Conservation (phyloP, 306 rosid genomes). For the Quercus parvula region DNA sequence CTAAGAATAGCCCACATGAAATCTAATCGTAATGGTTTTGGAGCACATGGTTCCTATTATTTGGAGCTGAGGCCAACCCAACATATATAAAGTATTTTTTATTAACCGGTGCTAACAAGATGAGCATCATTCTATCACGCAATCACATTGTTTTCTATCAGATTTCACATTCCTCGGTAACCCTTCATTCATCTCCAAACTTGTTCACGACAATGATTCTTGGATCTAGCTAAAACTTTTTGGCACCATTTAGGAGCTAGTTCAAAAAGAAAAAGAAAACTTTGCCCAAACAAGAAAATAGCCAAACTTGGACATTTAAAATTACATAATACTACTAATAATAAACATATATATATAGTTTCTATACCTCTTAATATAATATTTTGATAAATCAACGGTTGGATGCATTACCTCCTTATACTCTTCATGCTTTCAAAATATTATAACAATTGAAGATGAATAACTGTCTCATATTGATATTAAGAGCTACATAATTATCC, state of each 20-base stretch:
- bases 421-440: too few species aligned
- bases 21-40: conserved; percentile 47
- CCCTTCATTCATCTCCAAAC: conserved; percentile 11
- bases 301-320: background rate
- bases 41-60: conserved; percentile 50
- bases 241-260: conserved; percentile 7
- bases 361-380: too few species aligned
- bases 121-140: conserved; percentile 18
- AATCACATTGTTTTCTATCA: conserved; percentile 4
- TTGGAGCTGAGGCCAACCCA: conserved; percentile 25
- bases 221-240: conserved; percentile 28
- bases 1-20: conserved; percentile 42
- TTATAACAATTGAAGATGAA: too few species aligned
- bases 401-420: too few species aligned
- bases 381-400: too few species aligned
- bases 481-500: background rate
- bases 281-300: background rate
- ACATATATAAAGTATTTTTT: conserved; percentile 1
- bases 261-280: background rate
- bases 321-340: background rate
- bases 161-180: conserved; percentile 15
- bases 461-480: too few species aligned
- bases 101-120: conserved; percentile 5
- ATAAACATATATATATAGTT: too few species aligned
- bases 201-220: conserved; percentile 9